Evolutionary conservation across 495 filamentous ascomycete genomes (phyloP).

Genomic region (Sphaerosporella brunnea): DNA sequence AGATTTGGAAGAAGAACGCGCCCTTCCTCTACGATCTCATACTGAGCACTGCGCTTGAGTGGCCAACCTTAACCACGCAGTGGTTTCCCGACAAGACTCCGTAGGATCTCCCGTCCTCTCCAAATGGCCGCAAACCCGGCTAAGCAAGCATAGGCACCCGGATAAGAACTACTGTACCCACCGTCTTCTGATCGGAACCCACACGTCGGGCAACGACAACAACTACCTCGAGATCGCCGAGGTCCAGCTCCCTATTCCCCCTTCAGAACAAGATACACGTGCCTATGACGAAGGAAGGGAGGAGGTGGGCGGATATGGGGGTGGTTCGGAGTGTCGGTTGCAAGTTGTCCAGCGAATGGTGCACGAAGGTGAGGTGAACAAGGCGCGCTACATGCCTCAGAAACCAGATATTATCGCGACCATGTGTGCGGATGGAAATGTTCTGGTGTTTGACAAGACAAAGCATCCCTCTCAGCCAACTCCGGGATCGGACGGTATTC

Average conservation of each 20-base stretch:
- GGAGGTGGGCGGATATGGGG: conserved; percentile 83
- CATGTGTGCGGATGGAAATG: conserved; percentile 68
- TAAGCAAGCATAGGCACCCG: conserved; percentile 35
- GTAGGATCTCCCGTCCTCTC: conserved; percentile 28
- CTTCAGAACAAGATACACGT: conserved; percentile 45
- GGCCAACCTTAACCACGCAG: conserved; percentile 93
- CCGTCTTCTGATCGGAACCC: conserved; percentile 81
- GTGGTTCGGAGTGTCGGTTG: conserved; percentile 53
- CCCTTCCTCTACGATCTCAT: conserved; percentile 97
- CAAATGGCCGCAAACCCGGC: not conserved
- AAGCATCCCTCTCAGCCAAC: conserved; percentile 58
- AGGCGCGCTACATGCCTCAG: conserved; percentile 91
- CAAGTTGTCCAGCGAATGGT: conserved; percentile 88
- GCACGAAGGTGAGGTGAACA: conserved; percentile 94
- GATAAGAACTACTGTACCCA: conserved; percentile 80
- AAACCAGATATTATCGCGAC: conserved; percentile 96
- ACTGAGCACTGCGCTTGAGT: conserved; percentile 81
- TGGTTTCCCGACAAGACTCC: conserved; percentile 94
- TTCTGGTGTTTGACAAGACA: conserved; percentile 87
- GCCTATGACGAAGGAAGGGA: conserved; percentile 84
- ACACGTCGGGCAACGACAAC: conserved; percentile 68
- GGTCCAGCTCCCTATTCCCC: conserved; percentile 70
- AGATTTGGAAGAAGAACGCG: conserved; percentile 99
- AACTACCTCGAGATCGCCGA: conserved; percentile 94
- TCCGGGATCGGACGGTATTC: conserved; percentile 39